Evolutionary conservation across 306 rosid genomes (phyloP).

Genomic region (Arachis stenosperma): DNA sequence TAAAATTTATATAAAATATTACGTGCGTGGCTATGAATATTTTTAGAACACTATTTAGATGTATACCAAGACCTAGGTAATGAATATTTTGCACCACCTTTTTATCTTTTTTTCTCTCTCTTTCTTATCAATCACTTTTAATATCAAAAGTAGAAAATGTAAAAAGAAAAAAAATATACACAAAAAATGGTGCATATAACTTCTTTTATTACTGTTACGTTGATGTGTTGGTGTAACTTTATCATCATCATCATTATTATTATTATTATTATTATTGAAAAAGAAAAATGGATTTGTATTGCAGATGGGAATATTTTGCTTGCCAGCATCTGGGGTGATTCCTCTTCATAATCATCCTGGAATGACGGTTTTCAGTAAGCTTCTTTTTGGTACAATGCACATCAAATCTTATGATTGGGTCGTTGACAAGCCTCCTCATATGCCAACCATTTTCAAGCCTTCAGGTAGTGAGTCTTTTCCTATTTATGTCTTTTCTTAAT

Average conservation of each 20-base stretch:
- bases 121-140: too few relatives aligned
- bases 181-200: too few relatives aligned
- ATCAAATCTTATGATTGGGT: conserved; percentile 94
- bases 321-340: conserved; percentile 86
- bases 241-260: background rate
- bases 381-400: conserved; percentile 90
- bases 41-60: too few relatives aligned
- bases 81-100: too few relatives aligned
- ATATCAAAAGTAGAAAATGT: too few relatives aligned
- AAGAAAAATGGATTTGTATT: background rate
- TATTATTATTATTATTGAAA: too few relatives aligned
- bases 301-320: conserved; percentile 92
- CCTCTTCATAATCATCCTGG: conserved; percentile 98
- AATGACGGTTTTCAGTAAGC: conserved; percentile 94
- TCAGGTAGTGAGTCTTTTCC: conserved; percentile 55
- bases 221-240: background rate
- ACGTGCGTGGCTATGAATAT: too few relatives aligned
- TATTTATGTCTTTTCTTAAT: background rate
- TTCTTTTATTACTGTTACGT: background rate
- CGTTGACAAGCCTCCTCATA: conserved; percentile 40
- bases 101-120: too few relatives aligned
- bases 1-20: too few relatives aligned
- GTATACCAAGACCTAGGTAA: too few relatives aligned
- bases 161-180: too few relatives aligned
- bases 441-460: conserved; percentile 43